Evolutionary conservation across 331 rosid species (phyloP), one percentile per base, ranked within the genome.

Genomic region (Pyrus hybrid): DNA sequence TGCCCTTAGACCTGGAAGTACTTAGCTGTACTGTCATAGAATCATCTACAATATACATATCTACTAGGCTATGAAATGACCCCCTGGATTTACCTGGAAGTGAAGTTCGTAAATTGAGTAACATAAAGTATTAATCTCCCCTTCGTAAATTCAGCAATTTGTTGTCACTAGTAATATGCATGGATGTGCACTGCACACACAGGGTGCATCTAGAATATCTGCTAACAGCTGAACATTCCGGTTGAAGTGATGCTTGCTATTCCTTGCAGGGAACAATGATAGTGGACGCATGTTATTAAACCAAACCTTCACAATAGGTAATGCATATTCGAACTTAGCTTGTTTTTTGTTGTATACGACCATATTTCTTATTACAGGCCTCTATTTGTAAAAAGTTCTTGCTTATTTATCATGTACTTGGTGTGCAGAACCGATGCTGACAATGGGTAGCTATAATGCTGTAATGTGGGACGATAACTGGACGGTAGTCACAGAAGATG

Each of bases 301-400:
- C 86, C 99, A 94, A 75, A 94, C 99, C 54, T 94, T 91, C 81
- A 94, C 99, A 10, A 91, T 94, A 73, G 98, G 98, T 94, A 90
- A 83, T 72, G 64, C 43, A 35, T 73, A 79, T 82, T 56, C 22
- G 21, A 18, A 30, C 64, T 2, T 70, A 2, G 23, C 30, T 30
- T n/a, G n/a, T 49, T 26, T 26, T 8, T 69, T 26, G 49, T 18
- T 22, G 16, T 22, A 69, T 47, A 6, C 62, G 2, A 25, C 29
- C 8, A 5, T 2, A 18, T 69, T 16, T 17, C 3, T 16, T 8
- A 17, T 8, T 26, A 26, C 28, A 3, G 3, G 3, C 16, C 49
- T 61, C 11, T 43, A 22, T 29, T 29, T 60, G 26, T 23, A 21
- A 9, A 54, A 21, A 41, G 18, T 56, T 8, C 29, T 64, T 61